Evolutionary conservation across 495 filamentous ascomycete species (phyloP).

Genomic region (Apiosordaria backusii): DNA sequence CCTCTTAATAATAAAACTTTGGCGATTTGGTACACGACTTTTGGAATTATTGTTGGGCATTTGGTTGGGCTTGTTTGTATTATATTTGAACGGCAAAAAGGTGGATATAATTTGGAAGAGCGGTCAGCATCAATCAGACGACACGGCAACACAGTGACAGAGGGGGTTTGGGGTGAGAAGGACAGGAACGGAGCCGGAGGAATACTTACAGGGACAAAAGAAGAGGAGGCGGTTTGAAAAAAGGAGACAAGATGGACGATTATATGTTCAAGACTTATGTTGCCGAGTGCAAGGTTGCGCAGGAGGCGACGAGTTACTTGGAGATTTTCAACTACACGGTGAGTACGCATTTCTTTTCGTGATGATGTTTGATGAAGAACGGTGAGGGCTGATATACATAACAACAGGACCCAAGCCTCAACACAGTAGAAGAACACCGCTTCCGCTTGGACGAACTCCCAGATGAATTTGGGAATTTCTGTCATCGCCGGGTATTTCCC

Average conservation of each 20-base stretch:
- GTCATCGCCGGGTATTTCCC: conserved; percentile 43
- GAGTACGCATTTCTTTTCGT: conserved; percentile 23
- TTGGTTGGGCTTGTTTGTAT: not conserved
- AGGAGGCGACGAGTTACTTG: conserved; percentile 49
- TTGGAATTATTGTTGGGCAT: not conserved
- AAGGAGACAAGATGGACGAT: conserved; percentile 46
- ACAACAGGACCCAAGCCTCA: conserved; percentile 37
- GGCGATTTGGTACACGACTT: not conserved
- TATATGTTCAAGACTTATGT: conserved; percentile 50
- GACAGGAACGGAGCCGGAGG: not conserved
- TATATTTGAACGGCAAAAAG: not conserved
- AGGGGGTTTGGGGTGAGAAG: not conserved
- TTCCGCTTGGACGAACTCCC: conserved; percentile 34
- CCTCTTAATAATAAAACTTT: not conserved
- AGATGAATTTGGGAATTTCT: conserved; percentile 54
- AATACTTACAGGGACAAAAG: not conserved
- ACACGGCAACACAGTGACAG: not conserved
- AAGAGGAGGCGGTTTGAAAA: not conserved
- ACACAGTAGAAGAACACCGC: conserved; percentile 47
- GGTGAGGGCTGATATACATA: not conserved
- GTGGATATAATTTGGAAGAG: not conserved
- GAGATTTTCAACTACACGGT: conserved; percentile 57
- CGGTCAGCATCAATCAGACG: not conserved
- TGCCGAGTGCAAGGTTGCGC: conserved; percentile 38
- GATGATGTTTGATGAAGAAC: not conserved